phyloP scores from a whole-genome alignment of 352 stramenopile species.

The Aphanomyces invadans region DNA sequence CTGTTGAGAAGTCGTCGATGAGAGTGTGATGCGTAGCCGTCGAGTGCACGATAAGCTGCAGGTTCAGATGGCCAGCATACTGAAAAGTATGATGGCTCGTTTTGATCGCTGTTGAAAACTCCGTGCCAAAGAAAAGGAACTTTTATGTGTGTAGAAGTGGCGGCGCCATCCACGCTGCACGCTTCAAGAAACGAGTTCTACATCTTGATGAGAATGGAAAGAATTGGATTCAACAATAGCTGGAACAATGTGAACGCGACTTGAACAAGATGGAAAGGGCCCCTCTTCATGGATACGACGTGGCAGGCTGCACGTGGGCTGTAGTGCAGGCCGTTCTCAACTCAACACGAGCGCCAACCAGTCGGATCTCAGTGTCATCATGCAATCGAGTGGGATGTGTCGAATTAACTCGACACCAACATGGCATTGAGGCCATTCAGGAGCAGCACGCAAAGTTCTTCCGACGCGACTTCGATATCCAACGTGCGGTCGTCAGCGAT shows the following conservation, averaged over 20 bases:
- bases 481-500: conserved; percentile 58
- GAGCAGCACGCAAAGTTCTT: conserved; percentile 49
- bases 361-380: not conserved
- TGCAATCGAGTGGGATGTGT: not conserved
- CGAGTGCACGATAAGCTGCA: conserved; percentile 18
- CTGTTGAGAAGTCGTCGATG: too few species aligned
- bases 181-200: conserved; percentile 23
- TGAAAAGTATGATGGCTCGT: conserved; percentile 20
- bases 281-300: too few species aligned
- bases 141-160: conserved; percentile 25
- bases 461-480: conserved; percentile 52
- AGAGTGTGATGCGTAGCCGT: too few species aligned
- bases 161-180: not conserved
- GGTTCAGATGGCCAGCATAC: conserved; percentile 17
- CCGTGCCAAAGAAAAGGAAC: conserved; percentile 22
- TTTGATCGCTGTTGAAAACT: conserved; percentile 25
- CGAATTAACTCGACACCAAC: not conserved
- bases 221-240: too few species aligned
- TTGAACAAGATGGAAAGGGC: too few species aligned
- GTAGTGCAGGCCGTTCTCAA: too few species aligned
- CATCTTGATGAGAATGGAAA: not conserved
- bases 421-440: conserved; percentile 36
- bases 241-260: too few species aligned
- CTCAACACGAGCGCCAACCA: too few species aligned
- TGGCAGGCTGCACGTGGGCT: too few species aligned